Base-by-base conservation (phyloP, 2,329 filamentous ascomycete species). In the Teratosphaeria nubilosa region DNA sequence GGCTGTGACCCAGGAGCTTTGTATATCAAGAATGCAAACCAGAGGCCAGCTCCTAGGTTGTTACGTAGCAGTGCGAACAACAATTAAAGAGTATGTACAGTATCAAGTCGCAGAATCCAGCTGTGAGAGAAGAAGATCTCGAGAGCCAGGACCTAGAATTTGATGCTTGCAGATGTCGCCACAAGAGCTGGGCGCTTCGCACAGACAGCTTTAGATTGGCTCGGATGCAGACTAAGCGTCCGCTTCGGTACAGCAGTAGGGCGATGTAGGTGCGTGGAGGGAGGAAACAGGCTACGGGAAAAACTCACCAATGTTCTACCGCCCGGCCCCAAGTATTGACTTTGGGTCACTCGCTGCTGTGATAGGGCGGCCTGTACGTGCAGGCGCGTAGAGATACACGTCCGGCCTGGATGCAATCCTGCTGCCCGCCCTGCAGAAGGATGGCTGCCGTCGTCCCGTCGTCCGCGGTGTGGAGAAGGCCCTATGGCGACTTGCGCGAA, bases 1-100 rank as follows among this genome's bases (percentile, higher is more conserved):
- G 7, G 51, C 31, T 30, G 25, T 53, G 22, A 27, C 20, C 41
- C 16, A 11, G 41, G 48, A 58, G 48, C 45, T 58, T 63, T 58
- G 52, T 56, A 56, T 63, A 62, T 60, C 56, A 60, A 65, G 63
- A 48, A 48, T 22, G 51, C 57, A 58, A 59, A 65, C 58, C 57
- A 67, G 68, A 71, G 65, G 60, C 68, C 68, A 66, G 68, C 68
- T 69, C 68, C 65, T 62, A 51, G 64, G 54, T 62, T 48, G 64
- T 56, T 53, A 45, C 25, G 57, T 37, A 50, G 54, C 20, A 55
- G 56, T 56, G 58, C 37, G 27, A 56, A 53, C 13, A 48, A 56
- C n/a, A 41, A 57, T 52, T 54, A 58, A 27, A 56, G 56, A 57
- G 51, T 56, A 56, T 57, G 57, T 56, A 63, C 56, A 61, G 50